Conservation (phyloP, 2,329 filamentous ascomycete genomes). For the Sporothrix curviconia region DNA sequence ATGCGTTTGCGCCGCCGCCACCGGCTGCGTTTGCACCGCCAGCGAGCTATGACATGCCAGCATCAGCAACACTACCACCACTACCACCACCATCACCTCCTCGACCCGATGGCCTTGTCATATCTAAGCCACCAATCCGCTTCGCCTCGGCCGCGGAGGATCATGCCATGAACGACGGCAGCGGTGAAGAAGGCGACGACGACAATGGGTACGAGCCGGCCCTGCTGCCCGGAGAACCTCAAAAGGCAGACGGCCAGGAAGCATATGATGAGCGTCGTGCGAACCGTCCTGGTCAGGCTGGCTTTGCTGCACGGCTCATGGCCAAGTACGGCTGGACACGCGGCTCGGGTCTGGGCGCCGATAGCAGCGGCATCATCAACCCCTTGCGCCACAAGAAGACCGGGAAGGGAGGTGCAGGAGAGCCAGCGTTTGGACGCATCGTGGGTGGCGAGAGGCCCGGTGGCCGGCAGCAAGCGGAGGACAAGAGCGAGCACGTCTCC, state of each 20-base stretch:
- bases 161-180: conserved; percentile 16
- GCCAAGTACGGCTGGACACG: conserved; percentile 90
- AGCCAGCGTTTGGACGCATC: conserved; percentile 63
- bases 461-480: conserved; percentile 23
- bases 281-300: conserved; percentile 68
- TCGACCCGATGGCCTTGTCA: conserved; percentile 49
- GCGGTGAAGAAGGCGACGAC: conserved; percentile 19
- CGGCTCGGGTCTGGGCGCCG: conserved; percentile 78
- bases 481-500: conserved; percentile 47
- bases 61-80: neutral
- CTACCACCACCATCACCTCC: conserved; percentile 14
- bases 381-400: conserved; percentile 82
- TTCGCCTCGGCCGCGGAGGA: conserved; percentile 45
- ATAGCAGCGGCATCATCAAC: conserved; percentile 74
- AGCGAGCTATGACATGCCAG: neutral
- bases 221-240: conserved; percentile 22
- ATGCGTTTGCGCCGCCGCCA: conserved; percentile 45
- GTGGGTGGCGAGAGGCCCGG: conserved; percentile 65
- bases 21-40: conserved; percentile 43
- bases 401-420: conserved; percentile 69
- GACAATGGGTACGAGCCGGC: conserved; percentile 25
- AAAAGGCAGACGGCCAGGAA: neutral
- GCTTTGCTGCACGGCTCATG: conserved; percentile 84
- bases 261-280: conserved; percentile 35
- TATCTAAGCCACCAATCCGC: conserved; percentile 71